phyloP scores from a whole-genome alignment of 441 rosid genomes.

The Raphanus hybrid region DNA sequence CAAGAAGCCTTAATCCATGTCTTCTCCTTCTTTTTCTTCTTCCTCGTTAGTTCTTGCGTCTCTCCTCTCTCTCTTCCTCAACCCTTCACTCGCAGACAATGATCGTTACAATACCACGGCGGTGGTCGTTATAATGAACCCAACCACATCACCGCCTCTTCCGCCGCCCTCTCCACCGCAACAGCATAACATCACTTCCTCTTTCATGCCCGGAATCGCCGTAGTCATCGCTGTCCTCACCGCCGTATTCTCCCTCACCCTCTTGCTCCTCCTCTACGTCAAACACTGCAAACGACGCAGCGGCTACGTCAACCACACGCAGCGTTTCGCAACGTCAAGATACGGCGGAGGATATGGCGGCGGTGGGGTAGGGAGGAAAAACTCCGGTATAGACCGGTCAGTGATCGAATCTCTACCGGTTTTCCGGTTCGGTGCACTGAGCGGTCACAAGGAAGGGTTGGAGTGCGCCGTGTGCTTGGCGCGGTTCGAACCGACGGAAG shows the following conservation, averaged over 20 bases:
- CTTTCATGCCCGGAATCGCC: constrained; percentile 70
- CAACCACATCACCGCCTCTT: constrained; percentile 14
- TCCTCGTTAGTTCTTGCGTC: constrained; percentile 20
- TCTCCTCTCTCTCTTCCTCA: constrained; percentile 22
- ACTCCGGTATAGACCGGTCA: constrained; percentile 77
- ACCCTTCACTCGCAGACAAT: constrained; percentile 24
- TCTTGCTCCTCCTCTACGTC: constrained; percentile 80
- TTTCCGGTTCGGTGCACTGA: constrained; percentile 74
- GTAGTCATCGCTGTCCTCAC: constrained; percentile 65
- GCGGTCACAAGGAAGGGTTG: constrained; percentile 74
- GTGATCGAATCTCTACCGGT: constrained; percentile 83
- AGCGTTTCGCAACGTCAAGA: constrained; percentile 23
- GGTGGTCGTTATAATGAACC: constrained; percentile 11
- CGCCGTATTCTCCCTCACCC: constrained; percentile 65
- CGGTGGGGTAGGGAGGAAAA: constrained; percentile 46
- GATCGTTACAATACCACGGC: constrained; percentile 18
- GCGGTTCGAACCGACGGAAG: constrained; percentile 65
- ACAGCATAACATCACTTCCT: constrained; percentile 40
- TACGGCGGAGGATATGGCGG: constrained; percentile 25
- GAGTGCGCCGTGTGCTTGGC: constrained; percentile 86
- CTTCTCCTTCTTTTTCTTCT: constrained; percentile 17
- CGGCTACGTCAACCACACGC: constrained; percentile 28
- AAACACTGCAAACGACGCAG: constrained; percentile 64
- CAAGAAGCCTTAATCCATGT: constrained; percentile 24
- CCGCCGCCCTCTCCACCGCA: constrained; percentile 43